phyloP scores from a whole-genome alignment of 345 rosid species.

The Citrus sinensis region DNA sequence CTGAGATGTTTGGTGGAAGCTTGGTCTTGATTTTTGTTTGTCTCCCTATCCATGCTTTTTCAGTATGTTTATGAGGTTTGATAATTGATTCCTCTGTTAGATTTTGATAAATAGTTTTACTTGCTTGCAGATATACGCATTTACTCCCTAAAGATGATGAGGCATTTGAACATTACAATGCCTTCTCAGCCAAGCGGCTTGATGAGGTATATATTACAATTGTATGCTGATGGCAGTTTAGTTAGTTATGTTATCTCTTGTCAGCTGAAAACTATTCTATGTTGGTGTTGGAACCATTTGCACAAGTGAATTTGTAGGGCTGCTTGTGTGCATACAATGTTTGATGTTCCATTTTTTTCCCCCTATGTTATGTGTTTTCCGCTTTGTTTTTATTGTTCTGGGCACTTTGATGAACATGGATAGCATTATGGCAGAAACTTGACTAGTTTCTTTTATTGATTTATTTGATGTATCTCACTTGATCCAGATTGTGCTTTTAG shows the following conservation, averaged over 20 bases:
- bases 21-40: neutral
- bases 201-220: slow-evolving; percentile 63
- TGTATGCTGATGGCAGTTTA: neutral
- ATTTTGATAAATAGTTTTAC: slow-evolving; percentile 3
- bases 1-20: neutral
- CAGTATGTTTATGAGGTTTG: neutral
- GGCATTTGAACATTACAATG: slow-evolving; percentile 74
- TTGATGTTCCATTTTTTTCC: neutral
- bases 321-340: neutral
- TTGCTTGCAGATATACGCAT: slow-evolving; percentile 70
- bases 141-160: slow-evolving; percentile 92
- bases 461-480: neutral
- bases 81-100: neutral
- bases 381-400: neutral
- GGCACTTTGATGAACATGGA: neutral
- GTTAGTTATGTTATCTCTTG: slow-evolving; percentile 6
- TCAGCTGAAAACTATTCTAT: neutral
- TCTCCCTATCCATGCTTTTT: neutral
- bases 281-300: neutral
- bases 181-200: slow-evolving; percentile 66
- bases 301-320: neutral
- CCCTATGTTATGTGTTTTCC: neutral
- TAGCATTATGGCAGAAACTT: slow-evolving; percentile 4
- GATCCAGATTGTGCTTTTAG: neutral
- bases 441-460: neutral